Evolutionary conservation across 2,329 filamentous ascomycete species (phyloP), one percentile per base, ranked within the genome.

Genomic region (Calycina herbarum): DNA sequence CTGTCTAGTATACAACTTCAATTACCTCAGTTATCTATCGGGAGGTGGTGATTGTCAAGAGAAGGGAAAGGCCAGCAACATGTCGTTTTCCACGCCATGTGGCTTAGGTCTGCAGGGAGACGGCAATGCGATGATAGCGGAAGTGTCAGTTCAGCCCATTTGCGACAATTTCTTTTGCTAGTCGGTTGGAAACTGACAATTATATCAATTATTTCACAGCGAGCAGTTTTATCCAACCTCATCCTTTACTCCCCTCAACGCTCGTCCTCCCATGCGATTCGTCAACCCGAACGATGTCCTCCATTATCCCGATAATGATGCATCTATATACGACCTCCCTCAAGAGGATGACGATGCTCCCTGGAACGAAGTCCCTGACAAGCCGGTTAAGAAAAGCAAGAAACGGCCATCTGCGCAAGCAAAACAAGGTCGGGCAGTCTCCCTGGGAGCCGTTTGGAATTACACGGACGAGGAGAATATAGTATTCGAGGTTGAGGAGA

Each of bases 171-270:
- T 51, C n/a, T 4, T 27, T 24, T 11, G 45, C 20, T 45, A 5
- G n/a, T 20, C 45, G 24, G n/a, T 27, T n/a, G 38, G 24, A 24
- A 24, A 57, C 62, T 67, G 35, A 67, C 45, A 35, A 13, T 56
- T 61, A n/a, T 29, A 13, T 29, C 31, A 35, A 31, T 60, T 58
- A 8, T 40, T 15, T 57, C 7, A 40, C 7, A 40, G 15, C 45
- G 8, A 11, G 17, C 15, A 35, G 45, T 10, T 35, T 24, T 61
- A 59, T 66, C 24, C 57, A 40, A 42, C 64, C 29, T 45, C 63
- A 66, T 69, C 67, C 20, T 73, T 74, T 61, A 72, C 65, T 15
- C 70, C 70, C 2, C 64, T 73, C 58, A 72, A 73, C 59, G 38
- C 31, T 40, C 24, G 24, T 31, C 31, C 61, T 31, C 62, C 57